Evolutionary conservation across 306 rosid genomes (phyloP), one percentile per base, ranked within the genome.

Genomic region (Sesbania bispinosa): DNA sequence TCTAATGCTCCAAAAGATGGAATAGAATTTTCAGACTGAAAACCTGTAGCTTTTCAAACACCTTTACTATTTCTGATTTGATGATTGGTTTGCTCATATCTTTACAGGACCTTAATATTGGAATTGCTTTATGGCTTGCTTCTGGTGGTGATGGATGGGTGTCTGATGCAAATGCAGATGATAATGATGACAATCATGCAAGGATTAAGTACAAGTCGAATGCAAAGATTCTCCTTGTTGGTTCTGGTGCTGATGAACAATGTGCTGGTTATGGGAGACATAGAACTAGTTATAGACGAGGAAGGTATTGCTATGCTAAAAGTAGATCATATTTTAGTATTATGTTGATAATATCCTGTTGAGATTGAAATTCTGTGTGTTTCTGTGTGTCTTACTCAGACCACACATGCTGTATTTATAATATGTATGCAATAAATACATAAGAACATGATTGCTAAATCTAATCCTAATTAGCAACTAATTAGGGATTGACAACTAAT

Each of bases 211-310:
- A 94, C 81, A 87, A 77, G 90, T 90, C 97, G 5, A 73, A 76
- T 68, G 92, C 97, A 71, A 83, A 89, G 90, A 94, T 94, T 90
- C 86, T 94, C 33, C 96, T 94, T 48, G 96, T 94, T 83, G 98
- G 98, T 59, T 87, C 98, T 48, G 98, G 98, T 60, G 97, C 98
- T 26, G 98, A 94, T 82, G 98, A 90, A 76, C 98, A 94, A 86
- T 94, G 98, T 64, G 98, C 98, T 80, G 98, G 98, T 82, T 94
- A 94, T 80, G 98, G 97, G 27, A 87, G 98, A 78, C 98, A 90
- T 63, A 88, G 85, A 80, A 90, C 98, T 76, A 88, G 95, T 76
- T 90, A 76, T 82, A 83, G 86, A 72, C 81, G 80, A 30, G 92
- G 90, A 80, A 88, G 97, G 98, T 94, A 84, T 62, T 78, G 27